Evolutionary conservation across 2,329 filamentous ascomycete genomes (phyloP).

Genomic region (Trematosphaeria pertusa): DNA sequence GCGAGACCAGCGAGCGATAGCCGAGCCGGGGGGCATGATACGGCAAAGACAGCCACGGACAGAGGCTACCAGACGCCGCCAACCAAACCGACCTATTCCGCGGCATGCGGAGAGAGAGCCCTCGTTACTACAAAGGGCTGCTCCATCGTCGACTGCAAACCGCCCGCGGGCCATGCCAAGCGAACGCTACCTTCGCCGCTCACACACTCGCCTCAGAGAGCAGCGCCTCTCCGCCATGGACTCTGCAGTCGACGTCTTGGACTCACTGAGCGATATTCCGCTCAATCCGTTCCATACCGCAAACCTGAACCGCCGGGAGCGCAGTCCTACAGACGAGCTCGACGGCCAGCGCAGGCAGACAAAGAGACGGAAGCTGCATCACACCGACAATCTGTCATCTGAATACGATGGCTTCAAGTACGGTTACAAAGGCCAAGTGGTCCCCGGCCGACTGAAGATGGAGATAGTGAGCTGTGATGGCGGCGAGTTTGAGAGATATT

Average conservation of each 20-base stretch:
- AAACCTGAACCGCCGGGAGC: slow-evolving; percentile 20
- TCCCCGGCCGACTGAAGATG: slow-evolving; percentile 81
- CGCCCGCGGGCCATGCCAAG: slow-evolving; percentile 43
- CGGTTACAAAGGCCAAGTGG: slow-evolving; percentile 85
- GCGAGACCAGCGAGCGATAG: slow-evolving; percentile 13
- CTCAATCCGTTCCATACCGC: slow-evolving; percentile 21
- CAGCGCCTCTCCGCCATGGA: slow-evolving; percentile 33
- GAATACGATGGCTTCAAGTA: slow-evolving; percentile 68
- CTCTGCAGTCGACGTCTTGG: slow-evolving; percentile 25
- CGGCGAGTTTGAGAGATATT: slow-evolving; percentile 69
- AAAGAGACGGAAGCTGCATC: slow-evolving; percentile 51
- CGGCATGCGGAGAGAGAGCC: slow-evolving; percentile 29
- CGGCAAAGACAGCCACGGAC: slow-evolving; percentile 16
- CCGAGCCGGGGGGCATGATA: slow-evolving; percentile 14
- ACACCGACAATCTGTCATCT: slow-evolving; percentile 31
- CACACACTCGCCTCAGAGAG: slow-evolving; percentile 37
- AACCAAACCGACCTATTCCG: slow-evolving; percentile 27
- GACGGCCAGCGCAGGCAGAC: slow-evolving; percentile 30
- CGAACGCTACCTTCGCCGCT: slow-evolving; percentile 45
- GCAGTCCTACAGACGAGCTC: slow-evolving; percentile 31
- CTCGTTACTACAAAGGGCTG: slow-evolving; percentile 1
- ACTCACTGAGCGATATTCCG: slow-evolving; percentile 32
- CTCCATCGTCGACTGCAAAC: slow-evolving; percentile 22
- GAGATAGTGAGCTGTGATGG: slow-evolving; percentile 91
- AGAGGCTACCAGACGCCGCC: slow-evolving; percentile 21